Base-by-base conservation (phyloP, 2,329 filamentous ascomycete species). In the Botryotinia convoluta region DNA sequence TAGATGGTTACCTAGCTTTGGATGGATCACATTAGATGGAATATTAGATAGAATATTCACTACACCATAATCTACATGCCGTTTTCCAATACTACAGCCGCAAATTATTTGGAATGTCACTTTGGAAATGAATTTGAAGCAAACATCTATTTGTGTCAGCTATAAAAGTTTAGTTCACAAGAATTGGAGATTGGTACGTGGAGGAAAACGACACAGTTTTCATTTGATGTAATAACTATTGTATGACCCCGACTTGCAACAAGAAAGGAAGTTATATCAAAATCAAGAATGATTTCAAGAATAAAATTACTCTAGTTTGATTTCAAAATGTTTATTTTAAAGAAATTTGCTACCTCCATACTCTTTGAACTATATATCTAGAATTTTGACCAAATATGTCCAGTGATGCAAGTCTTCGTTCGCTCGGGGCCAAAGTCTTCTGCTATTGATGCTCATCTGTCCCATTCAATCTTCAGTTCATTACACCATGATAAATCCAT, bases 391-490 rank as follows among this genome's bases (percentile, higher is more conserved):
- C 26, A 16, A n/a, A 7, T 16, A 54, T n/a, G 26, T 3, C 20
- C 8, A 60, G 32, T 60, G 57, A 9, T 35, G 32, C 9, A 3
- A 22, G 29, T 35, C 57, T 60, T 35, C 9, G 18, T 6, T 12
- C 16, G 0, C 16, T 26, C 12, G 1, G 16, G 10, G 3, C 62
- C 18, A 29, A 22, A n/a, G 10, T 12, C 5, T 8, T 35, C 18
- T 16, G 3, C 18, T 22, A 35, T 26, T 22, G 4, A 2, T 9
- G 35, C 20, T 3, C 0, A 45, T 1, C 22, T 1, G 4, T 4
- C 18, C 32, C 10, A 9, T 45, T 18, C 0, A 0, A 32, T n/a
- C 2, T 4, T 20, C 0, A 1, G 32, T 18, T 7, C 8, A 10
- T 12, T 14, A 14, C 7, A 32, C 5, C 8, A 12, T 35, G 14